Base-by-base conservation (phyloP, 2,329 filamentous ascomycete species). In the Trichophyton simii region DNA sequence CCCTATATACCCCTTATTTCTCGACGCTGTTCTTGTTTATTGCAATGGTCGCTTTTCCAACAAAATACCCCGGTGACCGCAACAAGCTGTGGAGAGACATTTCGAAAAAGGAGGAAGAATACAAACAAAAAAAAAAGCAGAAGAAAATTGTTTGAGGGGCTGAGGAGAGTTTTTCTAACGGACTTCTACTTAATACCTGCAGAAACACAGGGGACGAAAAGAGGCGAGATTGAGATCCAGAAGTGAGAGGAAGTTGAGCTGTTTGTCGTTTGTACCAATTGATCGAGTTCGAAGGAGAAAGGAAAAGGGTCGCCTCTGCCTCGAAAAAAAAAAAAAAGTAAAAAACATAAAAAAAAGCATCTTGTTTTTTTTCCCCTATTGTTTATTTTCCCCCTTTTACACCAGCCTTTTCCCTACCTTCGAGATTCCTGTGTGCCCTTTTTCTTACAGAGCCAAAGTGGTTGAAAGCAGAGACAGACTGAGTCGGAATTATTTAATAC, bases 1-100 rank as follows among this genome's bases (percentile, higher is more conserved):
- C 60, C 42, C 57, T 42, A 61, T 63, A 63, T 63, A 63, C 60
- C 59, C 61, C 62, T 28, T 52, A 41, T 61, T 61, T 61, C 44
- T 63, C 57, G 55, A 61, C 55, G 46, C 60, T 42, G 61, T 55
- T 41, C 34, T 36, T 57, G 36, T 36, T 20, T 18, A 36, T 28
- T 28, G 25, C 25, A 28, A 28, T 28, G 25, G 25, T 28, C 25
- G 3, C 25, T 4, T 28, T 28, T 28, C 25, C 25, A 28, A 28
- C 25, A 41, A 31, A 18, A 54, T 25, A 11, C 18, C 34, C 8
- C 18, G 31, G 18, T 9, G 54, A 15, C 28, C 13, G 18, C n/a
- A 20, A 57, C n/a, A 61, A 59, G 50, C 38, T 59, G 46, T 59
- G 57, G 42, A 60, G 52, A 48, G 57, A 18, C 11, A 9, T 57